These are phyloP conservation scores for Primulina eburnea DNA, from an alignment of 257 asterid species.

Conservation along the genomic window DNA sequence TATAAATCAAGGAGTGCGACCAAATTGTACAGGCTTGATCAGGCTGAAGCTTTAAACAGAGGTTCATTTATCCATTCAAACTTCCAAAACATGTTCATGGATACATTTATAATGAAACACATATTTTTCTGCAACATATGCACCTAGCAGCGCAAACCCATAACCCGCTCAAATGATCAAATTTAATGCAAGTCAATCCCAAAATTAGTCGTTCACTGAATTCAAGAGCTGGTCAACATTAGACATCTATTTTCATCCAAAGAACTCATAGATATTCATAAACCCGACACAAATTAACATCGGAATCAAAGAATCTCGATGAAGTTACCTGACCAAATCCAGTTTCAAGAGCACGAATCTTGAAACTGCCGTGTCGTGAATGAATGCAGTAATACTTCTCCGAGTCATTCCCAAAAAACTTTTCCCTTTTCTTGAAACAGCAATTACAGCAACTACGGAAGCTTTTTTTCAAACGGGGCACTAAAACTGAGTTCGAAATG, in stretches of 20 bases:
- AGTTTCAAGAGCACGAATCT: constrained; percentile 31
- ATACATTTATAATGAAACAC: background rate
- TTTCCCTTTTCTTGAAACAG: constrained; percentile 26
- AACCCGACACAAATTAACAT: background rate
- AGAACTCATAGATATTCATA: background rate
- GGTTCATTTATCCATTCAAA: background rate
- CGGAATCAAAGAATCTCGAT: constrained; percentile 18
- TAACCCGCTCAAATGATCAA: too few relatives aligned
- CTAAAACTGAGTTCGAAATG: constrained; percentile 22
- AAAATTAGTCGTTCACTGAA: too few relatives aligned
- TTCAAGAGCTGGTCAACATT: too few relatives aligned
- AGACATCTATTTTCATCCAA: too few relatives aligned
- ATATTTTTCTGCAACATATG: background rate
- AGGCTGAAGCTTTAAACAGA: background rate
- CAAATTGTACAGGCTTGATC: constrained; percentile 3
- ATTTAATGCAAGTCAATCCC: background rate
- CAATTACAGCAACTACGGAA: constrained; percentile 1
- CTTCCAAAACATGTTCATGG: constrained; percentile 2
- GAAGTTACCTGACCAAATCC: constrained; percentile 26
- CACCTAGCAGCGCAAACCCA: too few relatives aligned
- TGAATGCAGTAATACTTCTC: constrained; percentile 11
- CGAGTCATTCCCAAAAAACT: constrained; percentile 18
- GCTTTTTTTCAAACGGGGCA: constrained; percentile 17
- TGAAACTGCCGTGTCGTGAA: constrained; percentile 25
- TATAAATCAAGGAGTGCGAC: constrained; percentile 9